Conservation (phyloP, 2,329 filamentous ascomycete genomes). For the Penicillium sclerotigenum region DNA sequence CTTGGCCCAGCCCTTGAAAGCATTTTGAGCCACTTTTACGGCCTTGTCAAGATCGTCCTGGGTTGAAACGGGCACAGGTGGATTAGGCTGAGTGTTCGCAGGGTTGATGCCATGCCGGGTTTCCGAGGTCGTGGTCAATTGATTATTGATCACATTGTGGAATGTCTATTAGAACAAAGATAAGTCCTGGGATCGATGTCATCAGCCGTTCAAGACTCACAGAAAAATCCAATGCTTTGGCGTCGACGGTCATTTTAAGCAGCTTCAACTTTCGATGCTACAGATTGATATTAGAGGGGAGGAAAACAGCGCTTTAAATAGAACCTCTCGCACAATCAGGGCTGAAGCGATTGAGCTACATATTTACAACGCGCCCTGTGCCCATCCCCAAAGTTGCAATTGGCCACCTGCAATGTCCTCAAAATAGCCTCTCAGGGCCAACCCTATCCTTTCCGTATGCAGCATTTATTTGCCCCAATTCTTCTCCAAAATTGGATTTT, state of each 20-base stretch:
- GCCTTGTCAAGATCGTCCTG: slow-evolving; percentile 51
- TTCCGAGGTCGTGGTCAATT: slow-evolving; percentile 44
- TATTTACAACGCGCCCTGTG: neutral
- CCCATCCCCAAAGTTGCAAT: neutral
- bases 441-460: neutral
- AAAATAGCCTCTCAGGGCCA: neutral
- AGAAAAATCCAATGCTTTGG: slow-evolving; percentile 6
- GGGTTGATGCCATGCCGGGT: slow-evolving; percentile 54
- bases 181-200: neutral
- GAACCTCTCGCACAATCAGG: neutral
- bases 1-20: slow-evolving; percentile 49
- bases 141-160: slow-evolving; percentile 53
- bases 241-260: neutral
- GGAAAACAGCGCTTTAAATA: neutral
- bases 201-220: neutral
- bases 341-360: neutral
- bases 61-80: slow-evolving; percentile 51
- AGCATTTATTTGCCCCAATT: neutral
- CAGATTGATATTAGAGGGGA: too few relatives aligned
- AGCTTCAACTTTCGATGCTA: neutral
- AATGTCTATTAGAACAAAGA: slow-evolving; percentile 37
- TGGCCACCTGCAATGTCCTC: neutral
- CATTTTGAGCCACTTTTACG: slow-evolving; percentile 48
- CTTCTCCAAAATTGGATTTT: too few relatives aligned
- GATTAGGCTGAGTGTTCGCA: slow-evolving; percentile 48